These are phyloP conservation scores for Graphiopsis chlorocephala DNA, from an alignment of 2,329 filamentous ascomycete genomes.

Conservation along the genomic window DNA sequence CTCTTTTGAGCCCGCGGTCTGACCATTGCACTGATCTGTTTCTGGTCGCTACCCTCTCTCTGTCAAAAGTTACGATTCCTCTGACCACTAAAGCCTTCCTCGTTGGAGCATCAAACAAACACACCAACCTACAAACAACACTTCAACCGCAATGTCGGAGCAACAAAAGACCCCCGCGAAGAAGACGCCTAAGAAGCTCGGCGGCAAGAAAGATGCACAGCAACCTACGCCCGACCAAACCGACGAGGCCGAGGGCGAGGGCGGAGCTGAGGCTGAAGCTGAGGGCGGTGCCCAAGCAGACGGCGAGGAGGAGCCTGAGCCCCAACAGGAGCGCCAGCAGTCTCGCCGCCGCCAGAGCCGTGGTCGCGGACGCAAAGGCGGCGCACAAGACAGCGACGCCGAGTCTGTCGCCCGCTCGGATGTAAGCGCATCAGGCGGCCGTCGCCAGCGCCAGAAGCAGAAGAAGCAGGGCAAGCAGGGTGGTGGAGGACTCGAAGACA, in stretches of 20 bases:
- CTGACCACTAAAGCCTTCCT: neutral
- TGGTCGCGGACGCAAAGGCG: slow-evolving; percentile 46
- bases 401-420: slow-evolving; percentile 56
- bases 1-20: slow-evolving; percentile 8
- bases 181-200: slow-evolving; percentile 51
- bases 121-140: neutral
- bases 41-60: neutral
- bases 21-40: slow-evolving; percentile 6
- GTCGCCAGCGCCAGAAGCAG: slow-evolving; percentile 54
- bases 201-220: slow-evolving; percentile 43
- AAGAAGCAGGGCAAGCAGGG: slow-evolving; percentile 46
- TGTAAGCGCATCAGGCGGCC: slow-evolving; percentile 52
- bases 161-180: slow-evolving; percentile 30
- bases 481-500: slow-evolving; percentile 49
- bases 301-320: slow-evolving; percentile 39
- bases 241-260: slow-evolving; percentile 38
- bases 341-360: slow-evolving; percentile 48
- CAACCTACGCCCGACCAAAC: slow-evolving; percentile 46
- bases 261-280: slow-evolving; percentile 41
- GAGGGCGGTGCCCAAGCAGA: slow-evolving; percentile 41
- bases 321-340: slow-evolving; percentile 41
- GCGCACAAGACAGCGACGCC: slow-evolving; percentile 46
- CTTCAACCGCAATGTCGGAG: neutral
- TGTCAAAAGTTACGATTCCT: neutral
- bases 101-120: neutral